Conservation (phyloP, 768 basidiomycete genomes). For the Leccinum obscurum region DNA sequence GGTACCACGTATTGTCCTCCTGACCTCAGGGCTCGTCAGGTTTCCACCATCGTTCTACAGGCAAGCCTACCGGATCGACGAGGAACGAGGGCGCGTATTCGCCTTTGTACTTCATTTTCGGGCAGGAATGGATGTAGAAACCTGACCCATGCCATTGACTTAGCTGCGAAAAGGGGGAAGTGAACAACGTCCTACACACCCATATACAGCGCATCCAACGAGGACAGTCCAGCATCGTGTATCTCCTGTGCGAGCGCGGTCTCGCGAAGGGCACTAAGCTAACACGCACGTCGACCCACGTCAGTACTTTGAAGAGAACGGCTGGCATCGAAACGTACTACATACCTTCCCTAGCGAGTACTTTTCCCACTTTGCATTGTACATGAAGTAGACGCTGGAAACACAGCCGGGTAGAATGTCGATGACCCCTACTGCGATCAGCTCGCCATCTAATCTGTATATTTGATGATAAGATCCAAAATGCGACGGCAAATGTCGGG, state of each 20-base stretch:
- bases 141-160: constrained; percentile 58
- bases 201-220: constrained; percentile 79
- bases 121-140: constrained; percentile 89
- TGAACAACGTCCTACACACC: constrained; percentile 47
- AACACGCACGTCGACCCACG: neutral
- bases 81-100: constrained; percentile 90
- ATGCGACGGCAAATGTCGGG: constrained; percentile 60
- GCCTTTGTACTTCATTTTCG: constrained; percentile 96
- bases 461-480: constrained; percentile 96
- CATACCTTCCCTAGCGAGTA: constrained; percentile 77
- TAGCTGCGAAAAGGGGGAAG: neutral
- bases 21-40: constrained; percentile 30
- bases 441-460: constrained; percentile 76
- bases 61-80: constrained; percentile 69
- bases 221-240: constrained; percentile 59
- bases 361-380: constrained; percentile 66
- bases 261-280: constrained; percentile 89
- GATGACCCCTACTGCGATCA: constrained; percentile 85
- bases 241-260: constrained; percentile 75
- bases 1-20: constrained; percentile 81
- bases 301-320: neutral
- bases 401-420: constrained; percentile 89
- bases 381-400: constrained; percentile 88
- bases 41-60: neutral
- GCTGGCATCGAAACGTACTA: neutral